Evolutionary conservation across 108 stramenopile genomes (phyloP).

Genomic region (Fragilariopsis cylindrus): DNA sequence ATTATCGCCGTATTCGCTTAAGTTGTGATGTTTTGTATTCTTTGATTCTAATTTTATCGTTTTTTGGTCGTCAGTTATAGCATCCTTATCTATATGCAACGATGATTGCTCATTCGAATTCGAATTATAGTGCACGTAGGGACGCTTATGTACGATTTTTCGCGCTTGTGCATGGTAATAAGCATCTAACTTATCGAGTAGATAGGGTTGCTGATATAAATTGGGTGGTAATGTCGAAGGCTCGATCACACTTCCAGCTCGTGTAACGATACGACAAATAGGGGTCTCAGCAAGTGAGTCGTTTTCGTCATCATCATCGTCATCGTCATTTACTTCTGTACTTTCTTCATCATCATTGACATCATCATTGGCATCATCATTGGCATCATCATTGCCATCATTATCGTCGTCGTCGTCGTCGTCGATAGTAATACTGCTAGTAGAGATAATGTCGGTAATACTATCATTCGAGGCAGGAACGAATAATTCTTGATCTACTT

Average conservation of each 20-base stretch:
- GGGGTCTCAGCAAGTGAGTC: conserved; percentile 9
- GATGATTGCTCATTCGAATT: neutral
- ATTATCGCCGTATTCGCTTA: conserved; percentile 28
- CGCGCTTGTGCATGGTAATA: conserved; percentile 60
- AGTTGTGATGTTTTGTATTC: neutral
- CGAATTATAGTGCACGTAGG: conserved; percentile 13
- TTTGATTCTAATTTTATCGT: neutral
- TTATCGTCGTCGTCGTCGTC: conserved; percentile 1
- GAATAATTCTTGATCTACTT: too few relatives aligned
- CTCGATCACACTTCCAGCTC: conserved; percentile 19
- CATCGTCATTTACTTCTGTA: conserved; percentile 4
- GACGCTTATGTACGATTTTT: conserved; percentile 3
- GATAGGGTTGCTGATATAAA: conserved; percentile 31
- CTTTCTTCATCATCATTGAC: neutral
- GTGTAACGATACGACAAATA: conserved; percentile 27
- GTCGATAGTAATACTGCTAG: neutral
- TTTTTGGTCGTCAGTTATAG: neutral
- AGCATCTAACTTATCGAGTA: conserved; percentile 48
- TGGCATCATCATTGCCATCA: neutral
- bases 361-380: conserved; percentile 1
- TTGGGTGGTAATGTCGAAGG: conserved; percentile 20
- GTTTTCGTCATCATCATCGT: conserved; percentile 2
- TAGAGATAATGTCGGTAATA: neutral
- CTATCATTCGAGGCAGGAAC: neutral
- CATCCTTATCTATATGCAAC: neutral